Percentiles rank a stretch among this genome's conserved stretches.
These are phyloP conservation scores for Ephemerocybe angulata DNA, from an alignment of 768 basidiomycete genomes.

Conservation along the genomic window DNA sequence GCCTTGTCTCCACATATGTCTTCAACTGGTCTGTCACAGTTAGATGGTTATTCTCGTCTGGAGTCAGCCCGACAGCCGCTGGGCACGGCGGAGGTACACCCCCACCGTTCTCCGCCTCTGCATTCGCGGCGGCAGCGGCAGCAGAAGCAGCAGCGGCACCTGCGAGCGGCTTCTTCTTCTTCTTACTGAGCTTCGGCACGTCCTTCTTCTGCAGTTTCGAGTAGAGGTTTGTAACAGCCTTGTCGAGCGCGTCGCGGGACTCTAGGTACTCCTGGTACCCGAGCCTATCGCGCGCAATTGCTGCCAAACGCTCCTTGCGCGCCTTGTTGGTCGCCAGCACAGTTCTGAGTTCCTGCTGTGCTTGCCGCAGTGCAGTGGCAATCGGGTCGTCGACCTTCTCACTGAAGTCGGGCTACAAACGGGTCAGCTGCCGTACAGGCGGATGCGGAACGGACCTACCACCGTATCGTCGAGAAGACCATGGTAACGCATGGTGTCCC, in stretches of 20 bases:
- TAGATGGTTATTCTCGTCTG: conserved; percentile 62
- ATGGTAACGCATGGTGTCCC: conserved; percentile 75
- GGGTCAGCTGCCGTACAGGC: not conserved
- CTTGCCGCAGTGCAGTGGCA: conserved; percentile 82
- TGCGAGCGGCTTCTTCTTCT: conserved; percentile 55
- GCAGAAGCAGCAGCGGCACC: conserved; percentile 23
- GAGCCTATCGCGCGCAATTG: conserved; percentile 80
- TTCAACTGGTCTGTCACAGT: conserved; percentile 64
- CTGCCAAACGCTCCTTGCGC: conserved; percentile 67
- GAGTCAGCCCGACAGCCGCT: conserved; percentile 65
- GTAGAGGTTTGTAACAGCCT: conserved; percentile 71
- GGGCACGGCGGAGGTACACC: conserved; percentile 55
- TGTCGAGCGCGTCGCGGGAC: conserved; percentile 80
- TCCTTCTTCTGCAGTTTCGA: conserved; percentile 82
- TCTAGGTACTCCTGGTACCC: conserved; percentile 92
- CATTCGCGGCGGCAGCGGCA: conserved; percentile 22
- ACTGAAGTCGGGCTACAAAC: conserved; percentile 64
- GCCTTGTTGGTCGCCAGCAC: conserved; percentile 83
- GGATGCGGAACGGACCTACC: conserved; percentile 46
- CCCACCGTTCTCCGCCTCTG: conserved; percentile 24
- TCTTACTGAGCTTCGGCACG: conserved; percentile 70
- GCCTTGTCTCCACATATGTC: conserved; percentile 70
- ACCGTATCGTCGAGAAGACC: conserved; percentile 63
- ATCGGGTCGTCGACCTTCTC: conserved; percentile 92
- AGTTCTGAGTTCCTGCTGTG: conserved; percentile 74